Evolutionary conservation across 306 rosid genomes (phyloP).

Genomic region (Myrica gale): DNA sequence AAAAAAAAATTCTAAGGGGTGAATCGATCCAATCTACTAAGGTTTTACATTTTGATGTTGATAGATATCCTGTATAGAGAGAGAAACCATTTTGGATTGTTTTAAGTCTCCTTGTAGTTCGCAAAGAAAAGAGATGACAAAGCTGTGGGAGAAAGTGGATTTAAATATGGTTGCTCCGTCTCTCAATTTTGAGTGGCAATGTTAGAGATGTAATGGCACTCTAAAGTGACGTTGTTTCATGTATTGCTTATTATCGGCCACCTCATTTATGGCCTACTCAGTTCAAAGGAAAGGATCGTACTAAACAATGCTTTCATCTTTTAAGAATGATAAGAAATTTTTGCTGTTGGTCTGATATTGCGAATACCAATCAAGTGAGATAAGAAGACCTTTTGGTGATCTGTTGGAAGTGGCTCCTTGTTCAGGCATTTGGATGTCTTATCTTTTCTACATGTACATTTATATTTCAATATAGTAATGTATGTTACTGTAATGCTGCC

Average conservation of each 20-base stretch:
- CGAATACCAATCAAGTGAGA: neutral
- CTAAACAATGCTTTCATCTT: neutral
- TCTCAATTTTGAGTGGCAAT: neutral
- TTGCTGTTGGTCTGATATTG: neutral
- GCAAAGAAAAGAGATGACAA: neutral
- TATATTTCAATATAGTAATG: neutral
- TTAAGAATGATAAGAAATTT: neutral
- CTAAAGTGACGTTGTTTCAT: neutral
- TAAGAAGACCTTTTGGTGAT: neutral
- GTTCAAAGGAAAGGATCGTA: neutral
- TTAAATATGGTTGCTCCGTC: neutral
- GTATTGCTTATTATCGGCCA: neutral
- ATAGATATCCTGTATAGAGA: neutral
- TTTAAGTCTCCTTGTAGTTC: neutral
- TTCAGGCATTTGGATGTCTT: neutral
- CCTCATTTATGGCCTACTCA: neutral
- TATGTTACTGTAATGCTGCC: too few relatives aligned
- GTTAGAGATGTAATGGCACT: neutral
- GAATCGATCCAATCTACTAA: neutral
- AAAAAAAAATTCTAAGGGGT: neutral
- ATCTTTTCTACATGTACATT: neutral
- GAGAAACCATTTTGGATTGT: neutral
- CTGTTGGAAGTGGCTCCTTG: neutral
- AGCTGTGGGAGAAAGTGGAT: neutral
- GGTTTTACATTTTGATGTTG: neutral